Evolutionary conservation across 345 rosid species (phyloP).

Genomic region (Eucalyptus cloeziana): DNA sequence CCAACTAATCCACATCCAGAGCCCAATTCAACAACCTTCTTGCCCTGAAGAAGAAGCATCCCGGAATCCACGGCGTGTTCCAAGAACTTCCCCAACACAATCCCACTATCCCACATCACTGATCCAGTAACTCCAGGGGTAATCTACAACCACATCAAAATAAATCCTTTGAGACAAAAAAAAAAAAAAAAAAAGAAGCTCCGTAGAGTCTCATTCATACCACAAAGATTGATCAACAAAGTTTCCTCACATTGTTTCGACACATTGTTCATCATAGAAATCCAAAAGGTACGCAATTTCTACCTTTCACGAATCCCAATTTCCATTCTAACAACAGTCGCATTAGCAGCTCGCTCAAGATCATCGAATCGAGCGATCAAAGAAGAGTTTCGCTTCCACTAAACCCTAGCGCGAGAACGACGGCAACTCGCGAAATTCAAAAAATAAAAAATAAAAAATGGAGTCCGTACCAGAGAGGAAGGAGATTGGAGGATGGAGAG

Average conservation of each 20-base stretch:
- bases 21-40: conserved; percentile 78
- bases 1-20: conserved; percentile 97
- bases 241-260: not conserved
- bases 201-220: not conserved
- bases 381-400: not conserved
- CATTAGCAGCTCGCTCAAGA: not conserved
- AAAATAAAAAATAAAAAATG: no score
- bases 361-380: not conserved
- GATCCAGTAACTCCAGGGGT: conserved; percentile 87
- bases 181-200: not conserved
- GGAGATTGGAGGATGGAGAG: conserved; percentile 85
- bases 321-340: not conserved
- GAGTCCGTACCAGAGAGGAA: conserved; percentile 53
- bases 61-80: conserved; percentile 82
- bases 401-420: not conserved
- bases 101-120: conserved; percentile 95
- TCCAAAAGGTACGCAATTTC: not conserved
- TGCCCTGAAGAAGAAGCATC: conserved; percentile 53
- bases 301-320: not conserved
- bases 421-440: not conserved
- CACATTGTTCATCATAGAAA: not conserved
- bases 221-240: not conserved
- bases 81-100: conserved; percentile 76
- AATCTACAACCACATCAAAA: conserved; percentile 12
- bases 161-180: not conserved